Conservation (phyloP, 2,329 filamentous ascomycete species). For the Sclerotinia glacialis region DNA sequence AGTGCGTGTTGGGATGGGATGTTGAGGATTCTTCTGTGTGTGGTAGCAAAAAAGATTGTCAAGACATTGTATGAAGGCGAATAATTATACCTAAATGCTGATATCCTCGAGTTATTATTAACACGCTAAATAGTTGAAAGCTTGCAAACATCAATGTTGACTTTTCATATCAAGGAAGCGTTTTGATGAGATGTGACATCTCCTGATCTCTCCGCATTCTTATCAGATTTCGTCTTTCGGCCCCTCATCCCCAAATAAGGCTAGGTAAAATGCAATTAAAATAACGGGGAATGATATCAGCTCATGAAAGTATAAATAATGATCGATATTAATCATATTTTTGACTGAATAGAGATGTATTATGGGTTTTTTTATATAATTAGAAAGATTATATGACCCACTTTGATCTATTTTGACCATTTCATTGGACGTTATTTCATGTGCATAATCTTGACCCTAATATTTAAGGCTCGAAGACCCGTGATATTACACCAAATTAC, state of each 20-base stretch:
- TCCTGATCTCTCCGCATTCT: conserved; percentile 7
- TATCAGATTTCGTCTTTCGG: conserved; percentile 7
- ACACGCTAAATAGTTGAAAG: not conserved
- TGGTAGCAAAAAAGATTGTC: not conserved
- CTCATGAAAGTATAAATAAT: too few species aligned
- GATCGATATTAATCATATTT: too few species aligned
- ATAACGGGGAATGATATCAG: too few species aligned
- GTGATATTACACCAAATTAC: too few species aligned
- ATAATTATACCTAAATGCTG: not conserved
- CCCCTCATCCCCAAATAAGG: not conserved
- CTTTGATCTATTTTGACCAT: too few species aligned
- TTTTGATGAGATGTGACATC: conserved; percentile 3
- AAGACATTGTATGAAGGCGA: not conserved
- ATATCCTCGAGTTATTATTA: not conserved
- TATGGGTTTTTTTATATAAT: too few species aligned
- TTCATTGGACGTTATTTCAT: too few species aligned
- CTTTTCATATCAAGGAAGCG: not conserved
- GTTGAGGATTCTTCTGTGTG: not conserved
- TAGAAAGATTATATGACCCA: too few species aligned
- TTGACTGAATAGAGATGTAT: too few species aligned
- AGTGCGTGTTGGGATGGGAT: not conserved
- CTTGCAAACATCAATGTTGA: not conserved
- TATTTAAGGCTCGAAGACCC: too few species aligned
- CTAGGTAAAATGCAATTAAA: too few species aligned
- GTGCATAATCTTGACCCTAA: too few species aligned